Conservation (phyloP, 192 early-diverging fungal genomes). For the Podila epigama region DNA sequence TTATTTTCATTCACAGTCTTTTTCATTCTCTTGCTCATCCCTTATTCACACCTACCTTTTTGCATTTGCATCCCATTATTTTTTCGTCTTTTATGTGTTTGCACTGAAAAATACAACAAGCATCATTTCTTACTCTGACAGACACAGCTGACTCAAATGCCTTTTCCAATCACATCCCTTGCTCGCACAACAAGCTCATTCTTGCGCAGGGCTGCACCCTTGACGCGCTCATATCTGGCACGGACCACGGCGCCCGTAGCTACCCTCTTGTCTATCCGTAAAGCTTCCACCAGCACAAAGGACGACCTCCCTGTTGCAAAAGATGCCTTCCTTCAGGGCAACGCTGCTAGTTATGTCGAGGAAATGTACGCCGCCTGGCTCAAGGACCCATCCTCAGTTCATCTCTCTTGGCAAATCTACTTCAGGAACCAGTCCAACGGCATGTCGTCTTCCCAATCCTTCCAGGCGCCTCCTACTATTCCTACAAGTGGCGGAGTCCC, state of each 20-base stretch:
- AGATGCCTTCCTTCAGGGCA: conserved; percentile 89
- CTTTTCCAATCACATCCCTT: conserved; percentile 27
- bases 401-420: conserved; percentile 97
- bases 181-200: conserved; percentile 16
- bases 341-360: conserved; percentile 87
- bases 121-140: not conserved
- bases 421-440: conserved; percentile 83
- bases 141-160: conserved; percentile 12
- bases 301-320: conserved; percentile 61
- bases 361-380: conserved; percentile 96
- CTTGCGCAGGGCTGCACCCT: conserved; percentile 15
- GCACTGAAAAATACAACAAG: no score
- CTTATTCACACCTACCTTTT: no score
- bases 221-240: conserved; percentile 29
- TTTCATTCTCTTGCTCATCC: not conserved
- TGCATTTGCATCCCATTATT: no score
- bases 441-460: conserved; percentile 71
- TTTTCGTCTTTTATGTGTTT: no score
- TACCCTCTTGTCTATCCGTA: conserved; percentile 33
- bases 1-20: no score
- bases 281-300: conserved; percentile 21
- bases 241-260: conserved; percentile 22
- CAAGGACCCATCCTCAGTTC: conserved; percentile 88
- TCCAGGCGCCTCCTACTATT: conserved; percentile 82
- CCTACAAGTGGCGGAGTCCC: conserved; percentile 71